Percentiles rank a stretch among this genome's conserved stretches.
Conservation (phyloP, 1,284 basidiomycete genomes). For the Volvariella volvacea region DNA sequence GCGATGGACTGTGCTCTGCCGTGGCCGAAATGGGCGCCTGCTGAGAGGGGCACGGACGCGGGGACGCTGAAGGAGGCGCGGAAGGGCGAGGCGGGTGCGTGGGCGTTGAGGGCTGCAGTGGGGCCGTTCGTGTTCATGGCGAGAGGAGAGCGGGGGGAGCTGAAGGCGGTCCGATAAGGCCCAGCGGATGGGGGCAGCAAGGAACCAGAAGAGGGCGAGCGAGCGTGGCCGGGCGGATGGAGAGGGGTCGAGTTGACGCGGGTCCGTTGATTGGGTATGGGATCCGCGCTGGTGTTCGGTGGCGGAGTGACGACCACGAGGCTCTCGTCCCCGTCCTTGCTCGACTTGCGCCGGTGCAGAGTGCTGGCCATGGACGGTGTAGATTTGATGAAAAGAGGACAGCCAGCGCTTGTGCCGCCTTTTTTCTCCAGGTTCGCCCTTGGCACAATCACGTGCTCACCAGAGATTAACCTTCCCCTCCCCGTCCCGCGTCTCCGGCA, state of each 20-base stretch:
- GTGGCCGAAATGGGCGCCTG: constrained; percentile 35
- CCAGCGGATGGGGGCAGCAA: constrained; percentile 19
- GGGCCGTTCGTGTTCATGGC: constrained; percentile 20
- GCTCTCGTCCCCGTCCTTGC: constrained; percentile 28
- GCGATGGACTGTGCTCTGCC: neutral
- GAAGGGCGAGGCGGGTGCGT: constrained; percentile 37
- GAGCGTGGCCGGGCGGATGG: neutral
- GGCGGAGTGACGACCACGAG: constrained; percentile 12
- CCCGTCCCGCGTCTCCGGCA: too few relatives aligned
- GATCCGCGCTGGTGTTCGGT: constrained; percentile 10
- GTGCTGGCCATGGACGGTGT: neutral
- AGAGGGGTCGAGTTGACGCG: neutral
- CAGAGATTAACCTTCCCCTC: too few relatives aligned
- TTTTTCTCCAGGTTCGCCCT: too few relatives aligned
- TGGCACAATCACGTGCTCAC: too few relatives aligned
- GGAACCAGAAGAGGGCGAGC: neutral
- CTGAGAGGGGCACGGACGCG: constrained; percentile 14
- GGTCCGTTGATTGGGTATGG: constrained; percentile 1
- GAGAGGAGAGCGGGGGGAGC: constrained; percentile 9
- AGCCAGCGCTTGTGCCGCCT: too few relatives aligned
- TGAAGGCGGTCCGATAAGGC: constrained; percentile 23
- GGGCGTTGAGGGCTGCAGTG: constrained; percentile 21
- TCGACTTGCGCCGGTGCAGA: constrained; percentile 30
- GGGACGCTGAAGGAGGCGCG: constrained; percentile 40
- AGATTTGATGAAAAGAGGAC: neutral